Percentiles rank a stretch among this genome's conserved stretches.
Conservation (phyloP, 116 monocot genomes). For the Trichopus zeylanicus region DNA sequence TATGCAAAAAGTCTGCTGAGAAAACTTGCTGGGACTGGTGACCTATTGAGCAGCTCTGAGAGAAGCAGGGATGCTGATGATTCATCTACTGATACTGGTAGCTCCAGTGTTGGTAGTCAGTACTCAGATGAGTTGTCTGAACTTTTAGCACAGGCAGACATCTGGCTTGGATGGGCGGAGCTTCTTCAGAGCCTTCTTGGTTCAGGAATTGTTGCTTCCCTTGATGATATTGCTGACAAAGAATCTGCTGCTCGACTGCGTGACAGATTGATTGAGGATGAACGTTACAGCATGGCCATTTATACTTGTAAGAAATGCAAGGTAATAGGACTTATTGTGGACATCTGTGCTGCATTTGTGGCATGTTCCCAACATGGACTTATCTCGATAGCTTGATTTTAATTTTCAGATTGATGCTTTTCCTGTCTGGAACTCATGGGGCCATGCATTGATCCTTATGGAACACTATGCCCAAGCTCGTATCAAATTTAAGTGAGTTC, state of each 20-base stretch:
- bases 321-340: conserved; percentile 34
- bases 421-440: conserved; percentile 96
- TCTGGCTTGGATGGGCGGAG: conserved; percentile 84
- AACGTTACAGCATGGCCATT: conserved; percentile 92
- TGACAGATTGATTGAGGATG: conserved; percentile 72
- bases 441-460: conserved; percentile 84
- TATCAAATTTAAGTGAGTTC: conserved; percentile 85
- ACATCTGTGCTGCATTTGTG: no score
- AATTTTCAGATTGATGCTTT: conserved; percentile 74
- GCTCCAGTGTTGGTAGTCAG: conserved; percentile 49
- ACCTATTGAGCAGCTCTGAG: conserved; percentile 57
- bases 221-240: conserved; percentile 85
- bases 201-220: conserved; percentile 84
- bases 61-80: conserved; percentile 63
- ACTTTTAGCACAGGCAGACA: conserved; percentile 48
- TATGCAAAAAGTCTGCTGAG: conserved; percentile 67
- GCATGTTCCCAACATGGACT: no score
- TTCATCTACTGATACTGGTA: conserved; percentile 51
- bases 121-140: conserved; percentile 71
- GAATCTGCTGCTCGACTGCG: conserved; percentile 71
- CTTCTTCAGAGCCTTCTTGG: conserved; percentile 95
- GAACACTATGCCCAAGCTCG: conserved; percentile 92
- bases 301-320: conserved; percentile 99
- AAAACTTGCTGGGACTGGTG: conserved; percentile 42
- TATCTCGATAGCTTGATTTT: background rate